Evolutionary conservation across 257 asterid species (phyloP).

Genomic region (Datura wrightii): DNA sequence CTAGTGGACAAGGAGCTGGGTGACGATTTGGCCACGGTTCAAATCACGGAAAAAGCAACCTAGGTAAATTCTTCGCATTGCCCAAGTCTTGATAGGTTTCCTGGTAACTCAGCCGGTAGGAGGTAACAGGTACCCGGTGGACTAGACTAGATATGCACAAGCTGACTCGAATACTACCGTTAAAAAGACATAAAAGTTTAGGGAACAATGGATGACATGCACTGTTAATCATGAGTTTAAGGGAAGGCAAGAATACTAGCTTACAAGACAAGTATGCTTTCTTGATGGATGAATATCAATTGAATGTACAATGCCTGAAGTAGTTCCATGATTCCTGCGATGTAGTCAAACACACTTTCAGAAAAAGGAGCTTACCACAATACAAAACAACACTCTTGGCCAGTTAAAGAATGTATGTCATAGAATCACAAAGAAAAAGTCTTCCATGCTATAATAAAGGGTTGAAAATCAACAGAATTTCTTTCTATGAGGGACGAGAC

Average conservation of each 20-base stretch:
- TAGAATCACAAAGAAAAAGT: not conserved
- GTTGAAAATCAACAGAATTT: not conserved
- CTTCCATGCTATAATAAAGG: not conserved
- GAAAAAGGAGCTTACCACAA: not conserved
- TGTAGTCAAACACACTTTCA: conserved; percentile 30
- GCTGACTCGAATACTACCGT: not conserved
- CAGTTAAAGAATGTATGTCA: not conserved
- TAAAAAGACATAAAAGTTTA: no score
- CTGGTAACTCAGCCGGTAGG: not conserved
- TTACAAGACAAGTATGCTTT: conserved; percentile 91
- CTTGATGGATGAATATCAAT: conserved; percentile 88
- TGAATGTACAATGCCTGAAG: conserved; percentile 82
- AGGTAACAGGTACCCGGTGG: not conserved
- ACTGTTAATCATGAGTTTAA: not conserved
- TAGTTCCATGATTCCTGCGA: conserved; percentile 58
- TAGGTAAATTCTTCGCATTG: not conserved
- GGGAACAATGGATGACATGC: not conserved
- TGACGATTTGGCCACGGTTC: not conserved
- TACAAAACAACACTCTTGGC: not conserved
- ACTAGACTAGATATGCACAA: not conserved
- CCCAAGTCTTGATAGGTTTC: not conserved
- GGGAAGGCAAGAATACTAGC: conserved; percentile 33
- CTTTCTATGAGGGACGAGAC: not conserved
- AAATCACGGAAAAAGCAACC: not conserved
- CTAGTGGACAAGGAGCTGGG: not conserved